Base-by-base conservation (phyloP, 192 early-diverging fungal species). In the Chytriomyces sp. region DNA sequence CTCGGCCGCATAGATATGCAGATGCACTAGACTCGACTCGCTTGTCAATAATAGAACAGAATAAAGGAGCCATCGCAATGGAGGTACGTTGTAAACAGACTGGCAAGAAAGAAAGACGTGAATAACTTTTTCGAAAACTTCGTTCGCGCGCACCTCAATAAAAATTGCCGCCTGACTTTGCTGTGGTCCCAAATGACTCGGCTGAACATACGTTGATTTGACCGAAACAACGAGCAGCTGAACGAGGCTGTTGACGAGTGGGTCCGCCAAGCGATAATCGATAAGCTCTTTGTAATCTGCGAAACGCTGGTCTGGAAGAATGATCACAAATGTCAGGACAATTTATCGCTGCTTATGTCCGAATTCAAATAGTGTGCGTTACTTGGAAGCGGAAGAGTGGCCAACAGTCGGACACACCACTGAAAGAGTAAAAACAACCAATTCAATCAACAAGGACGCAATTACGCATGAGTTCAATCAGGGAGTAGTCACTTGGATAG, bases 51-150 rank as follows among this genome's bases (percentile, higher is more conserved):
- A 35, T 28, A 66, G 10, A 3, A 75, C 73, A 44, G 18, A 44
- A 50, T 46, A 75, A 10, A 75, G 43, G 13, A 75, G 62, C 73
- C 73, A 75, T 66, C 73, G 61, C 9, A 75, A 43, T 35, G 45
- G 11, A 47, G 73, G 46, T 10, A 66, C n/a, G 43, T 64, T 24
- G 44, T 75, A 65, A 47, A 66, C 47, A n/a, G 63, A 10, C 61
- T 75, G 49, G 35, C 53, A 28, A 9, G 45, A 68, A 35, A 20
- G 18, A 35, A 18, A 57, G 53, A 57, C 53, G 13, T 57, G 16
- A 57, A 20, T 35, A 35, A 35, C 35, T 35, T 35, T 35, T 35
- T 35, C 35, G 35, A 35, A 35, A 35, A 35, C 35, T 35, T 35
- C 53, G 53, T 20, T 13, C 13, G 20, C 53, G 53, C 53, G 53